These are phyloP conservation scores for Hyphopichia wangnamkhiaoensis DNA, from an alignment of 1,139 yeast genomes.

Conservation along the genomic window DNA sequence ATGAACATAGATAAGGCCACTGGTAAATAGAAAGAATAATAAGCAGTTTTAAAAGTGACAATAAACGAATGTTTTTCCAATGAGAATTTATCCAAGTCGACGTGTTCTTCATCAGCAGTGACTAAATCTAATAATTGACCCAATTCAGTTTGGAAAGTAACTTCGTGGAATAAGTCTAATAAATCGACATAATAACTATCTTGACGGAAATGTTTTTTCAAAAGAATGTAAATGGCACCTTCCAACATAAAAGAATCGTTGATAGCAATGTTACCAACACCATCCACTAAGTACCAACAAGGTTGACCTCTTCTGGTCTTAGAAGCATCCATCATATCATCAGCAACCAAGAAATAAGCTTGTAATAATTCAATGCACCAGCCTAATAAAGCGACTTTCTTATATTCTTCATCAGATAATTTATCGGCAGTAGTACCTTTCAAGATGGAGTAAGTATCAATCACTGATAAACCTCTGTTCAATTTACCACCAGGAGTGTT, in stretches of 20 bases:
- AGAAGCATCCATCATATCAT: conserved; percentile 98
- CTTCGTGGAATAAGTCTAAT: conserved; percentile 89
- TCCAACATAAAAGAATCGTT: conserved; percentile 97
- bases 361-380: conserved; percentile 96
- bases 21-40: conserved; percentile 95
- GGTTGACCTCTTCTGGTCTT: conserved; percentile 98
- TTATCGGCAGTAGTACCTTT: conserved; percentile 63
- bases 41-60: conserved; percentile 96
- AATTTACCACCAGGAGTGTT: conserved; percentile 97
- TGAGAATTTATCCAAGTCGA: conserved; percentile 84
- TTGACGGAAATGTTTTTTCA: conserved; percentile 83
- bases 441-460: conserved; percentile 85
- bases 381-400: conserved; percentile 85
- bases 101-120: conserved; percentile 95
- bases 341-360: conserved; percentile 96
- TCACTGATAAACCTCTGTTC: conserved; percentile 93
- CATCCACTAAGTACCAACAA: conserved; percentile 88
- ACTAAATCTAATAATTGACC: conserved; percentile 95
- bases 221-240: conserved; percentile 85
- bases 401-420: conserved; percentile 67
- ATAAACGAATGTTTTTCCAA: conserved; percentile 90
- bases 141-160: conserved; percentile 95
- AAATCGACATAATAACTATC: conserved; percentile 87
- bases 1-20: conserved; percentile 96
- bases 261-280: conserved; percentile 90